These are phyloP conservation scores for Nymphaea thermarum DNA, from an alignment of 164 flowering plant genomes.

Conservation along the genomic window DNA sequence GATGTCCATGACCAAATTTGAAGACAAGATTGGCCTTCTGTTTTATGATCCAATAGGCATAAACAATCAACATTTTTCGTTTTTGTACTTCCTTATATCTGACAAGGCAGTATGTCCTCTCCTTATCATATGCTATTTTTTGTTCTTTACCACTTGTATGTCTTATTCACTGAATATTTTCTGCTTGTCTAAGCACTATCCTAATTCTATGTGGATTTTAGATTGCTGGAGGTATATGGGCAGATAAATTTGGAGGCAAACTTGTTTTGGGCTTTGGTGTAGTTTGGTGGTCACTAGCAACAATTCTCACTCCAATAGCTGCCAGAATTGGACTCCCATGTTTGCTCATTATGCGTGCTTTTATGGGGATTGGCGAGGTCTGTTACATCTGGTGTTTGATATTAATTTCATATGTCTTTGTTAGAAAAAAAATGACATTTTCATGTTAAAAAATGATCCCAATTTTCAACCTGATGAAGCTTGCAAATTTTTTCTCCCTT, in stretches of 20 bases:
- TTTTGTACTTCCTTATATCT: too few species aligned
- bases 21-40: too few species aligned
- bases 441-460: background rate
- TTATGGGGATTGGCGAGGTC: slow-evolving; percentile 99
- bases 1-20: too few species aligned
- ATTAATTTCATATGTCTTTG: background rate
- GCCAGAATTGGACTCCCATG: slow-evolving; percentile 86
- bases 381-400: slow-evolving; percentile 3
- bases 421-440: background rate
- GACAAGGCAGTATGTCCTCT: too few species aligned
- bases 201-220: slow-evolving; percentile 9
- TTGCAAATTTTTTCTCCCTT: too few species aligned
- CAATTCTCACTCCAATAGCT: slow-evolving; percentile 90
- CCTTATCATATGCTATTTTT: background rate
- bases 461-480: too few species aligned
- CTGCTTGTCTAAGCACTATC: background rate
- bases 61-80: too few species aligned
- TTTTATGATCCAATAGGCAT: too few species aligned
- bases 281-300: slow-evolving; percentile 95
- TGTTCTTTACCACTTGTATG: background rate
- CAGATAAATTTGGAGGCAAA: slow-evolving; percentile 93
- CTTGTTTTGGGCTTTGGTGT: slow-evolving; percentile 89
- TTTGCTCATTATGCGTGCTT: slow-evolving; percentile 84
- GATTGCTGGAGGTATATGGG: slow-evolving; percentile 98
- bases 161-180: background rate